Percentiles rank a stretch among this genome's conserved stretches.
Conservation (phyloP, 2,329 filamentous ascomycete genomes). For the Annulohypoxylon truncatum region DNA sequence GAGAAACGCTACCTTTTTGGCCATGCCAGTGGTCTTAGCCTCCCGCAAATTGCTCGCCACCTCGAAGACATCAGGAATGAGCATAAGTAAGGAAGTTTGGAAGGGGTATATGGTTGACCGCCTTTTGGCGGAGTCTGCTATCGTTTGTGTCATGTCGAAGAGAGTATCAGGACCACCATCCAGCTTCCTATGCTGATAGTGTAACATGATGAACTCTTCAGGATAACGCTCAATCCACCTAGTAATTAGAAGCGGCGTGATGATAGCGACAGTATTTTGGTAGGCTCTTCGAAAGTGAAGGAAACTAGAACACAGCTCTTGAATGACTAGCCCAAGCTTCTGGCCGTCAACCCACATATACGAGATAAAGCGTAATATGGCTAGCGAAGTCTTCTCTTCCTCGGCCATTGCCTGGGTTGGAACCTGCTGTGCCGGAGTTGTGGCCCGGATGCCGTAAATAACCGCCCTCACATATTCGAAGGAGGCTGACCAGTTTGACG, state of each 20-base stretch:
- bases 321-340: constrained; percentile 71
- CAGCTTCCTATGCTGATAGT: constrained; percentile 69
- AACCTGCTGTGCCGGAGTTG: constrained; percentile 55
- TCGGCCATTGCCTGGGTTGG: constrained; percentile 56
- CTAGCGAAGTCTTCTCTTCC: constrained; percentile 64
- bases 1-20: constrained; percentile 74
- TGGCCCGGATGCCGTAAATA: constrained; percentile 63
- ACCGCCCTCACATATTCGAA: constrained; percentile 69
- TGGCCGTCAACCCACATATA: constrained; percentile 73
- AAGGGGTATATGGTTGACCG: constrained; percentile 70
- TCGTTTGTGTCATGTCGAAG: constrained; percentile 75
- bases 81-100: constrained; percentile 70
- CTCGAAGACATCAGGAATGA: constrained; percentile 76
- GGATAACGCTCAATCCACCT: constrained; percentile 75
- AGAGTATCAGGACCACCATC: constrained; percentile 74
- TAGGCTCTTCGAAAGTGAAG: constrained; percentile 73
- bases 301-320: constrained; percentile 75
- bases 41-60: constrained; percentile 75
- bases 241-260: constrained; percentile 71
- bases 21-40: constrained; percentile 69
- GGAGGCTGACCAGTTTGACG: constrained; percentile 70
- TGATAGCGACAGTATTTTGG: constrained; percentile 72
- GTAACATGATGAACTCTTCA: constrained; percentile 72
- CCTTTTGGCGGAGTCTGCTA: constrained; percentile 67
- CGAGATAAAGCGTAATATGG: constrained; percentile 68